Percentiles rank a stretch among this genome's conserved stretches.
phyloP scores from a whole-genome alignment of 148 eudicot genomes.

The Pharnaceum exiguum region DNA sequence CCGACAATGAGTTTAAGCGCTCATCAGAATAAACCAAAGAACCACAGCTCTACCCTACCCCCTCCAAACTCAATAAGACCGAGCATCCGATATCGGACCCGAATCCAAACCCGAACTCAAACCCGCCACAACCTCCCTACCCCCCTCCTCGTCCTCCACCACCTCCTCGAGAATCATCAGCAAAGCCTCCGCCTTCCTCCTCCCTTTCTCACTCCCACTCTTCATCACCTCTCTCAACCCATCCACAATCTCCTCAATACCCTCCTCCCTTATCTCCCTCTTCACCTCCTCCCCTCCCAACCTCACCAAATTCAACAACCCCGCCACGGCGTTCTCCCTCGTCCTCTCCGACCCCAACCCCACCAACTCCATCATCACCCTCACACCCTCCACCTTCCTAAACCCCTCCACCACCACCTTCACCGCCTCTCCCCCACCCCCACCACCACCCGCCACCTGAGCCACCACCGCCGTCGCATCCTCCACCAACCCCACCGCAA shows the following conservation, averaged over 20 bases:
- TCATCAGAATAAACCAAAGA: no score
- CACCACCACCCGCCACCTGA: conserved; percentile 66
- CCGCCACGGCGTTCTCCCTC: conserved; percentile 47
- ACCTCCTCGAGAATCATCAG: conserved; percentile 46
- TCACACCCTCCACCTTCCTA: conserved; percentile 43
- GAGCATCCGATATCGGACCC: conserved; percentile 13
- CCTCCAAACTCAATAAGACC: conserved; percentile 20
- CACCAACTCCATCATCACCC: conserved; percentile 62
- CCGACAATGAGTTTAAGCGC: no score
- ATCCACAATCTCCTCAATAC: conserved; percentile 29
- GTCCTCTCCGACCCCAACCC: conserved; percentile 49
- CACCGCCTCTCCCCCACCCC: conserved; percentile 18
- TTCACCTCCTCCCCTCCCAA: conserved; percentile 49
- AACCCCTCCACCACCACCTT: conserved; percentile 20
- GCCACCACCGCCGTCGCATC: conserved; percentile 89
- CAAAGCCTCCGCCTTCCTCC: conserved; percentile 51
- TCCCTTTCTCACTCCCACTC: conserved; percentile 70
- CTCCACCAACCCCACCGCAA: conserved; percentile 56
- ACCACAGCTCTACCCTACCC: no score
- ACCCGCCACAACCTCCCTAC: background rate
- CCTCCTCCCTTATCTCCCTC: conserved; percentile 35
- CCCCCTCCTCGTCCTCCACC: background rate
- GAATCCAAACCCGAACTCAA: conserved; percentile 15
- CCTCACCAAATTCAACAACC: conserved; percentile 63
- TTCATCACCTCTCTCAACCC: conserved; percentile 58